These are phyloP conservation scores for Chalaropsis ovoidea DNA, from an alignment of 2,329 filamentous ascomycete species.

Conservation along the genomic window DNA sequence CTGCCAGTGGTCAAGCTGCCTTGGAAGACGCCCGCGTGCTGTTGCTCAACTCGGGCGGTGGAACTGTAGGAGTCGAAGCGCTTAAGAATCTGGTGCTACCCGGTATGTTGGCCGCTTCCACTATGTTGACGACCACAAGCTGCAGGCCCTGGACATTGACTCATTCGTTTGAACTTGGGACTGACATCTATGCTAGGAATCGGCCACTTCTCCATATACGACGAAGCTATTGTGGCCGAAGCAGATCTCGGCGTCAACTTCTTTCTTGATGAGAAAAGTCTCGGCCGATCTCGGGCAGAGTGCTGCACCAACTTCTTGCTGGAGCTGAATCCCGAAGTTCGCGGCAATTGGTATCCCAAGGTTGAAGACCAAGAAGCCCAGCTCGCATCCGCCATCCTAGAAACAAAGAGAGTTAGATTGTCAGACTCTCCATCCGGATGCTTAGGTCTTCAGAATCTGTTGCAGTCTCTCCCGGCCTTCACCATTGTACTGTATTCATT, in stretches of 20 bases:
- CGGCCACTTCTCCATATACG: constrained; percentile 82
- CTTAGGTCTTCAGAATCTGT: constrained; percentile 35
- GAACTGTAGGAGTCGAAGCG: constrained; percentile 78
- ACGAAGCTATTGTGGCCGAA: constrained; percentile 65
- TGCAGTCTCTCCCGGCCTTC: constrained; percentile 35
- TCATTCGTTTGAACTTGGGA: background rate
- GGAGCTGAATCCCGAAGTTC: constrained; percentile 88
- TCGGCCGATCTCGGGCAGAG: constrained; percentile 69
- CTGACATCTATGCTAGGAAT: constrained; percentile 48
- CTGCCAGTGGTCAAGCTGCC: constrained; percentile 78
- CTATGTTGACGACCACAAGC: too few species aligned
- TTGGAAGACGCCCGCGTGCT: constrained; percentile 88
- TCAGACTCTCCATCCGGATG: constrained; percentile 24
- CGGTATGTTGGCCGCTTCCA: constrained; percentile 38
- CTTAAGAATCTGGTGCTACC: constrained; percentile 96
- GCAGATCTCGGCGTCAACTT: constrained; percentile 91
- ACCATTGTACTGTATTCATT: constrained; percentile 48
- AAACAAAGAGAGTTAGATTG: constrained; percentile 21
- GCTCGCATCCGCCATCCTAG: background rate
- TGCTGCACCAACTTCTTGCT: constrained; percentile 65
- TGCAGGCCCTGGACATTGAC: too few species aligned
- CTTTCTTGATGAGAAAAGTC: constrained; percentile 70
- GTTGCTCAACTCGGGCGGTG: constrained; percentile 76
- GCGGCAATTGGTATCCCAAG: constrained; percentile 58
- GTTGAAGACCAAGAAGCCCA: constrained; percentile 31